phyloP scores from a whole-genome alignment of 1,284 basidiomycete genomes.

The Xanthoconium separans region DNA sequence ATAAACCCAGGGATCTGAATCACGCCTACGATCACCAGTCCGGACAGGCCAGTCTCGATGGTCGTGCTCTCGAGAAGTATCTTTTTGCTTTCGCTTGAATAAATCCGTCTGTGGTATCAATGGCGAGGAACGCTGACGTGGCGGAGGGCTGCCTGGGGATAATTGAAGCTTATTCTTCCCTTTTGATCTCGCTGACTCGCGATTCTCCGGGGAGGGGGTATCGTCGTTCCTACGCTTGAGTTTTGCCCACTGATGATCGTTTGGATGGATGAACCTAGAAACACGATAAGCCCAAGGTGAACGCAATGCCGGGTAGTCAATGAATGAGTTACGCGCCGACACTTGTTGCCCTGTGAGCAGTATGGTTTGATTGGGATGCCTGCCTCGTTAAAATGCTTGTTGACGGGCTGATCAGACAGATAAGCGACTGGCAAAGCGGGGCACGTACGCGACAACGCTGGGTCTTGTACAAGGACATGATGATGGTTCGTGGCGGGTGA shows the following conservation, averaged over 20 bases:
- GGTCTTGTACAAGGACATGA: conserved; percentile 41
- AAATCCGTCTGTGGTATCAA: conserved; percentile 32
- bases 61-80: conserved; percentile 24
- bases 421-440: background rate
- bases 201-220: conserved; percentile 16
- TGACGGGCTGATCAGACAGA: conserved; percentile 11
- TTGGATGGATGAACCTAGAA: conserved; percentile 53
- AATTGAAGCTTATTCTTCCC: conserved; percentile 21
- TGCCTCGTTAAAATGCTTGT: conserved; percentile 44
- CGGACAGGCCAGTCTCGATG: conserved; percentile 17
- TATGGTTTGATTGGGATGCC: conserved; percentile 41
- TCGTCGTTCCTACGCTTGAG: conserved; percentile 22
- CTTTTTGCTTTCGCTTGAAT: conserved; percentile 32
- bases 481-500: conserved; percentile 18
- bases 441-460: conserved; percentile 46
- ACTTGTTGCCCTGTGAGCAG: conserved; percentile 46
- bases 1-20: conserved; percentile 28
- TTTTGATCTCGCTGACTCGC: conserved; percentile 21
- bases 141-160: conserved; percentile 23
- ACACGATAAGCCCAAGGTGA: conserved; percentile 6
- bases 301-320: conserved; percentile 4
- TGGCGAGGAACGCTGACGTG: conserved; percentile 29
- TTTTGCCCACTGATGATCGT: conserved; percentile 44
- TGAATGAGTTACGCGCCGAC: conserved; percentile 39
- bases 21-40: conserved; percentile 26